A percentile compares a stretch with the other conserved stretches of the same genome.
Conservation (phyloP, 768 basidiomycete genomes). For the Lentinula edodes region DNA sequence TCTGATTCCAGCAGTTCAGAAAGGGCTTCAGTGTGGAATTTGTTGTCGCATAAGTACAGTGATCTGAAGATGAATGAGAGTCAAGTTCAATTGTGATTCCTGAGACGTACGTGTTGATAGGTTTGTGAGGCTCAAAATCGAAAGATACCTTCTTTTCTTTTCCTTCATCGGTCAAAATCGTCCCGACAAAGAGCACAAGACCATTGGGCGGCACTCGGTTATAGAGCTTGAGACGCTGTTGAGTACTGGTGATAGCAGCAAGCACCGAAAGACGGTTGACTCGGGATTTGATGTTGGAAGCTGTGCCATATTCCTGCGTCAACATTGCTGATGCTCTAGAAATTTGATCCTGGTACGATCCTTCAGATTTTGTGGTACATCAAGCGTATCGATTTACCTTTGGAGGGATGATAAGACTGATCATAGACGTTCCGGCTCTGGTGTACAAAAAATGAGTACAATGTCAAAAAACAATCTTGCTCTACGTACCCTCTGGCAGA, state of each 20-base stretch:
- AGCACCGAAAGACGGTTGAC: constrained; percentile 97
- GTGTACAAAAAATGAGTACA: constrained; percentile 18
- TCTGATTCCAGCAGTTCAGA: constrained; percentile 96
- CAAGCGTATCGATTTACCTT: constrained; percentile 47
- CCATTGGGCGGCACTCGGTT: constrained; percentile 95
- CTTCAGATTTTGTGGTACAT: background rate
- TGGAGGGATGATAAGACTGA: constrained; percentile 94
- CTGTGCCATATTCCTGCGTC: constrained; percentile 96
- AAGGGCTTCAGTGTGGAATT: constrained; percentile 97
- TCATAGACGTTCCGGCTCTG: constrained; percentile 97
- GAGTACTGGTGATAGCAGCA: constrained; percentile 96
- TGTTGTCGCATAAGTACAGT: constrained; percentile 98
- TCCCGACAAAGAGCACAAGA: constrained; percentile 96
- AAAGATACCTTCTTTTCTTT: constrained; percentile 99
- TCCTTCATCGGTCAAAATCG: constrained; percentile 95
- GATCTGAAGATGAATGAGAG: constrained; percentile 46
- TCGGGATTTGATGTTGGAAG: constrained; percentile 99
- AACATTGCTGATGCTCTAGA: constrained; percentile 93
- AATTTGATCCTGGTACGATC: constrained; percentile 70
- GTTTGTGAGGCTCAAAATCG: constrained; percentile 98
- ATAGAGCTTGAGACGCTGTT: constrained; percentile 95
- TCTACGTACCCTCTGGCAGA: constrained; percentile 73
- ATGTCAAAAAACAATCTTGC: background rate
- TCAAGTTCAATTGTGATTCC: no score
- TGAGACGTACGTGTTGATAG: constrained; percentile 89